phyloP scores from a whole-genome alignment of 495 filamentous ascomycete genomes.

The Amphirosellinia nigrospora region DNA sequence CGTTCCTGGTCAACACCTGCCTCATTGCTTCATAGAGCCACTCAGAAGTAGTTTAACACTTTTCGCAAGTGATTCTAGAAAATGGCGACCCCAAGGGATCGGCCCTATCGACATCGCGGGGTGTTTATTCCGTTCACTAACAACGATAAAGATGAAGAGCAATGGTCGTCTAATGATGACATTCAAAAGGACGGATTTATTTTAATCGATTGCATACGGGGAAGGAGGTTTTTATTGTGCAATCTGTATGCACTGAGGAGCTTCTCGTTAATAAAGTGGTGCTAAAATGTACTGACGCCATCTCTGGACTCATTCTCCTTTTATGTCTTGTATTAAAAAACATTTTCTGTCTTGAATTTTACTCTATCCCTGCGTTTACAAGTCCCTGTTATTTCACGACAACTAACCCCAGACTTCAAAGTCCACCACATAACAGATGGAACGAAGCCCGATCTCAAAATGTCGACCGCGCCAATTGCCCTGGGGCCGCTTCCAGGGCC shows the following conservation, averaged over 20 bases:
- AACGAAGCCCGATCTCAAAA: slow-evolving; percentile 3
- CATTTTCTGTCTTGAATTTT: neutral
- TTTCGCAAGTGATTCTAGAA: neutral
- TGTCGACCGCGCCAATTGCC: neutral
- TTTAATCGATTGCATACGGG: neutral
- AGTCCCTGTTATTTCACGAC: neutral
- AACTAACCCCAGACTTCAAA: neutral
- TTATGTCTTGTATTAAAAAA: neutral
- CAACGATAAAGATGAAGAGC: neutral
- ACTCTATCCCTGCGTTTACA: neutral
- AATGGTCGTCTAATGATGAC: slow-evolving; percentile 9
- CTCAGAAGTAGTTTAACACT: neutral
- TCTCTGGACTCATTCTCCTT: neutral
- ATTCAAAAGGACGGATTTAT: slow-evolving; percentile 14
- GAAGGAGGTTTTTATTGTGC: neutral
- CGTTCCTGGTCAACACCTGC: neutral
- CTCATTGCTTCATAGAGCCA: neutral
- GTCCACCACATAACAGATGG: neutral
- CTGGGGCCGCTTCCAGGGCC: neutral
- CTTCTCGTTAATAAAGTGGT: neutral
- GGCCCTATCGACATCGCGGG: slow-evolving; percentile 6
- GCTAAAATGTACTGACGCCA: neutral
- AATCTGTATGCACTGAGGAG: slow-evolving; percentile 11
- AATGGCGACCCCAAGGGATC: neutral
- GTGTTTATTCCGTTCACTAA: slow-evolving; percentile 1